phyloP scores from a whole-genome alignment of 495 filamentous ascomycete species.

The Neurospora sp. region DNA sequence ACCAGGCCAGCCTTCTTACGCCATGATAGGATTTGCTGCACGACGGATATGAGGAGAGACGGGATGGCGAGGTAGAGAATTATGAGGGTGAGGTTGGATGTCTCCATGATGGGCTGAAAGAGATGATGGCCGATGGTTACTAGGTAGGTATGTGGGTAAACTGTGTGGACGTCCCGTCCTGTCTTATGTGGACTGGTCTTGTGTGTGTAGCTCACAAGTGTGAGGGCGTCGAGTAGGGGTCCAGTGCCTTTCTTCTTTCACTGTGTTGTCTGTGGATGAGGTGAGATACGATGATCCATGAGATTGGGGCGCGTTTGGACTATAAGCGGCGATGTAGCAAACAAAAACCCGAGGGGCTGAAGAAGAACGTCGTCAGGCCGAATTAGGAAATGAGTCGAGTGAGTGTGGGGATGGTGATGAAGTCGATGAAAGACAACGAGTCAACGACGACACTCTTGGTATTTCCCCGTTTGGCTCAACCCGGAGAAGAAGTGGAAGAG shows the following conservation, averaged over 20 bases:
- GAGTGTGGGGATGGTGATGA: background rate
- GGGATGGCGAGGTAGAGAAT: constrained; percentile 36
- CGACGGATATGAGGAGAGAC: constrained; percentile 29
- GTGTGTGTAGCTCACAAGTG: background rate
- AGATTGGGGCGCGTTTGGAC: background rate
- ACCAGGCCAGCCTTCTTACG: constrained; percentile 13
- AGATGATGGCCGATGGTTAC: background rate
- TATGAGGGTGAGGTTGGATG: constrained; percentile 15
- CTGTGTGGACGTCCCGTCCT: background rate
- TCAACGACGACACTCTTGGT: background rate
- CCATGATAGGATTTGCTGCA: constrained; percentile 31
- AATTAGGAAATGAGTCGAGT: background rate
- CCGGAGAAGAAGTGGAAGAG: background rate
- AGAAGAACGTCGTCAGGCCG: background rate
- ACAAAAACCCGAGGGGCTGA: background rate
- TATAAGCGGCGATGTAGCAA: background rate
- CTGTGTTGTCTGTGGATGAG: background rate
- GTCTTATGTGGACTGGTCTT: background rate
- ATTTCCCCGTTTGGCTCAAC: background rate
- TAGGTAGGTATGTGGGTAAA: background rate
- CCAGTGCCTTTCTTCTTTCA: background rate
- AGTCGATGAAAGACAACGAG: background rate
- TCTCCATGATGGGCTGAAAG: constrained; percentile 12
- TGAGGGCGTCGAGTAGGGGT: background rate
- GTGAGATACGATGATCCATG: background rate